Base-by-base conservation (phyloP, 345 rosid species). In the Salix udensis region DNA sequence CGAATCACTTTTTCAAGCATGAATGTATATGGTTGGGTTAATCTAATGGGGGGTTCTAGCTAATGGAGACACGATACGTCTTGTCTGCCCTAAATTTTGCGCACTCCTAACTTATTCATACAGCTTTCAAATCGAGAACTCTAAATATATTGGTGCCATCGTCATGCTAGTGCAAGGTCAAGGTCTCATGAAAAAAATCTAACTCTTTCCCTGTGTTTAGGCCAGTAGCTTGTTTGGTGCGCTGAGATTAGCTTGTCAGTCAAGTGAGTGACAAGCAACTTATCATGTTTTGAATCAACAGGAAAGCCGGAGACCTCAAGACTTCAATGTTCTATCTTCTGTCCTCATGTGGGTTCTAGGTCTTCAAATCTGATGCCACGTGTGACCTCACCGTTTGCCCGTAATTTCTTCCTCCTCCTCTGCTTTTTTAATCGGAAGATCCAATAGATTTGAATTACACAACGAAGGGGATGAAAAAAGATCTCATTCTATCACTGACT, bases 161-260 rank as follows among this genome's bases (percentile, higher is more conserved):
- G 76, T 83, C 85, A 83, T 53, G 53, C 39, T 62, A 65, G 36
- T 75, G 78, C 76, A 69, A 76, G 44, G 67, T 62, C 0, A 40
- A 48, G 79, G 82, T 74, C 72, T 74, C 72, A 82, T 31, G n/a
- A 76, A 34, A 34, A 34, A 34, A 74, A 53, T 73, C 52, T 21
- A 73, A 52, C 65, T 68, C 9, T 2, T 31, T 12, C 7, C 36
- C 37, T 28, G 46, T 66, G 44, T 8, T 18, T 79, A 11, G 3
- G 42, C 2, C 7, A 12, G 26, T 55, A 46, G 46, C 5, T 0
- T 6, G 16, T 4, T 40, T 14, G 53, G 53, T 16, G 53, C 53
- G 7, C 19, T 48, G 53, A 1, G 21, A 48, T 48, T 48, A 48
- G 19, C 53, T 48, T 48, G 19, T 16, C 53, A 48, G 19, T 48